phyloP scores from a whole-genome alignment of 2,329 filamentous ascomycete genomes.

The Corniculantispora saksenae region DNA sequence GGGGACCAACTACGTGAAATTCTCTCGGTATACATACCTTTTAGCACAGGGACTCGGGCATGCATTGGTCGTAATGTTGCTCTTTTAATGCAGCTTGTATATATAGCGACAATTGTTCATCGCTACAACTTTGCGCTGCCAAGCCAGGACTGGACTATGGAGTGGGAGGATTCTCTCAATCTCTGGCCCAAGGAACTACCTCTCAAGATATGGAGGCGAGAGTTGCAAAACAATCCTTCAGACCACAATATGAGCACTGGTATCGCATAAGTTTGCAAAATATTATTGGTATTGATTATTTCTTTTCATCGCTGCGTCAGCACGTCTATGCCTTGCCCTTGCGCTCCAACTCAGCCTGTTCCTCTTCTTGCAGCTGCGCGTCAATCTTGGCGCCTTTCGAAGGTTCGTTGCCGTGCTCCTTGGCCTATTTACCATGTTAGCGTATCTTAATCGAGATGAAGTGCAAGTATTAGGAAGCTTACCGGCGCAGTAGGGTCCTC shows the following conservation, averaged over 20 bases:
- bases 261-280: neutral
- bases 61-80: neutral
- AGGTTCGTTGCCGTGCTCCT: conserved; percentile 66
- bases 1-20: neutral
- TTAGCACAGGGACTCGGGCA: neutral
- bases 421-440: conserved; percentile 43
- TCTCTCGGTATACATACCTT: neutral
- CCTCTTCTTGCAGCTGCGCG: conserved; percentile 63
- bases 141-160: neutral
- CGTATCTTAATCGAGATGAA: neutral
- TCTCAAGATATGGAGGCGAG: neutral
- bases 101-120: neutral
- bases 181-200: neutral
- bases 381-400: conserved; percentile 68
- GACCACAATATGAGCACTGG: neutral
- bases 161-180: neutral
- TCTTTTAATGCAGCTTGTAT: neutral
- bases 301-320: neutral
- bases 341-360: conserved; percentile 59
- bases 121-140: neutral
- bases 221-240: too few species aligned
- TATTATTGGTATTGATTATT: neutral
- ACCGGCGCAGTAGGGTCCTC: conserved; percentile 57
- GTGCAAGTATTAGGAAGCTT: conserved; percentile 24
- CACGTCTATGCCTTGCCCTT: conserved; percentile 48